These are phyloP conservation scores for Chiua sp. DNA, from an alignment of 1,284 basidiomycete species.

Conservation along the genomic window DNA sequence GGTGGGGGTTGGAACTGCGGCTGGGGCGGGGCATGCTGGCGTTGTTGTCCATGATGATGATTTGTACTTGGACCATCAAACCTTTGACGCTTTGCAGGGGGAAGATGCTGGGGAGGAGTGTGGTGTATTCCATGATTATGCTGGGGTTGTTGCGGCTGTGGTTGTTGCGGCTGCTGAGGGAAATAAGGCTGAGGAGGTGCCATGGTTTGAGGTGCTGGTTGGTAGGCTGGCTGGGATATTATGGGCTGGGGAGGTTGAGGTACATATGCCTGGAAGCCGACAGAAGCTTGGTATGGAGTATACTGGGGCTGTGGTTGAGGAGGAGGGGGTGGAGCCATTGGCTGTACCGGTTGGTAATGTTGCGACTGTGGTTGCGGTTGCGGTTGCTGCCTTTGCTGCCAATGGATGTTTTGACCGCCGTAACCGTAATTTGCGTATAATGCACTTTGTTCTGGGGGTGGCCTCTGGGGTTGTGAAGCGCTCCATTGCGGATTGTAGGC, in stretches of 20 bases:
- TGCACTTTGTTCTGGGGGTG: conserved; percentile 74
- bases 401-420: conserved; percentile 61
- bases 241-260: conserved; percentile 61
- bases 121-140: conserved; percentile 62
- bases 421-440: conserved; percentile 87
- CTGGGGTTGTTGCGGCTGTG: conserved; percentile 51
- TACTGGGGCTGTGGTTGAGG: conserved; percentile 66
- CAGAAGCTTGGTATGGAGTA: conserved; percentile 78
- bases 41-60: conserved; percentile 49
- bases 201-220: conserved; percentile 38
- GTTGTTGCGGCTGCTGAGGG: conserved; percentile 52
- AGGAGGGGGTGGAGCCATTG: conserved; percentile 54
- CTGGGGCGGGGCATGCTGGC: conserved; percentile 36
- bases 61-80: conserved; percentile 75
- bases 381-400: conserved; percentile 65
- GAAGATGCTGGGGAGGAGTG: conserved; percentile 68
- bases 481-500: conserved; percentile 71
- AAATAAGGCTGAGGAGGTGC: conserved; percentile 47
- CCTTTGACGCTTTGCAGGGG: conserved; percentile 83
- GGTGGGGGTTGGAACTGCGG: conserved; percentile 54
- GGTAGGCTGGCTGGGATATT: conserved; percentile 43
- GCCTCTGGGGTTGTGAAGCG: conserved; percentile 62
- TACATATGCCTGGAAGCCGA: conserved; percentile 69
- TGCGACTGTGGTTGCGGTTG: conserved; percentile 47
- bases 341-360: conserved; percentile 57